Evolutionary conservation across 2,329 filamentous ascomycete species (phyloP), one percentile per base, ranked within the genome.

Genomic region (Talaromyces verruculosus): DNA sequence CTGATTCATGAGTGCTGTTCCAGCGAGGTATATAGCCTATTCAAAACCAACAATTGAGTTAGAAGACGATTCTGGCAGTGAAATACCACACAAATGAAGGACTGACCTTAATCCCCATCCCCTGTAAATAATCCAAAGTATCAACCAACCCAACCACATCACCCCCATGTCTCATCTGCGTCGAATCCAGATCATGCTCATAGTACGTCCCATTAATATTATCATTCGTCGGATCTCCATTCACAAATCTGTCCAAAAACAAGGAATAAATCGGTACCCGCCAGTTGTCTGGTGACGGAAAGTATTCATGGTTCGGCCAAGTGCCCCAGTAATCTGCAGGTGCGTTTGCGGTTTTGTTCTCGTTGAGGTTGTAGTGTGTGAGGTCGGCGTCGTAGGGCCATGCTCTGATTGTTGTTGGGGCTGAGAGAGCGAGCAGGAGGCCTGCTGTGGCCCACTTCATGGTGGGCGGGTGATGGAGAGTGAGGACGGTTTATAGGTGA

Each of bases 201-300:
- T 84, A 89, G 2, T 80, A 68, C 0, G 87, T 88, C 10, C 81
- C 83, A 72, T 89, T 89, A 51, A 83, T 82, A 70, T 89, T 84
- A 72, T 89, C 87, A 71, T 89, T 89, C 2, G 79, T 80, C 7
- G 87, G 87, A 70, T 89, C 84, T 22, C 87, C 87, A 70, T 89
- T 89, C 49, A 88, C 86, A 70, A 85, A 89, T 67, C 86, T 80
- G 73, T 89, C 87, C 11, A 88, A 75, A 72, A 88, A 88, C 55
- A 89, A 77, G 8, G 86, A 88, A 73, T 90, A 90, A 71, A 89
- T 85, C 0, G 88, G 88, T 67, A 89, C 84, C 30, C 88, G 82
- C 88, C 88, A 90, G 69, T 86, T 89, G 0, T 78, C 73, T 0
- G 88, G 87, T 22, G 87, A 89, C 0, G 79, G 76, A 19, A 77